phyloP scores from a whole-genome alignment of 2,329 filamentous ascomycete species.

The Lasiodiplodia sp. region DNA sequence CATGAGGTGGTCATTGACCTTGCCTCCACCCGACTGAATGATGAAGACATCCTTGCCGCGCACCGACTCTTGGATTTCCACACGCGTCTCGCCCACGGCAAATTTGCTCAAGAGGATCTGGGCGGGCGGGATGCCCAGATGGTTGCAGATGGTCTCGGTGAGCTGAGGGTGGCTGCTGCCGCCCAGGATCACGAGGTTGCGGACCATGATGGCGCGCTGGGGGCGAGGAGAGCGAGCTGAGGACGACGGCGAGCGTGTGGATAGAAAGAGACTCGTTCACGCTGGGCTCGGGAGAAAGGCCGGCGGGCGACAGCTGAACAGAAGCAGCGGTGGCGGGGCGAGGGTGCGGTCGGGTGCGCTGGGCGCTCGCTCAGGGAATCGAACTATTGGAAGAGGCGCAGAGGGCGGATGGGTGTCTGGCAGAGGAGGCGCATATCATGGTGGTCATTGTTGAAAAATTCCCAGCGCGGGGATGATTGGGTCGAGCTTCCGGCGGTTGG shows the following conservation, averaged over 20 bases:
- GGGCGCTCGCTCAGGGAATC: slow-evolving; percentile 20
- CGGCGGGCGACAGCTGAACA: slow-evolving; percentile 24
- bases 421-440: slow-evolving; percentile 14
- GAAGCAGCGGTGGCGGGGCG: background rate
- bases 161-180: slow-evolving; percentile 92
- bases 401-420: slow-evolving; percentile 13
- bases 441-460: slow-evolving; percentile 21
- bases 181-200: slow-evolving; percentile 92
- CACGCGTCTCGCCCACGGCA: slow-evolving; percentile 90
- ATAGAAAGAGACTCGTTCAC: slow-evolving; percentile 24
- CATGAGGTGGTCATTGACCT: slow-evolving; percentile 95
- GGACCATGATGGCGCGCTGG: slow-evolving; percentile 70
- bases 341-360: background rate
- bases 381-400: background rate
- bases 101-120: slow-evolving; percentile 90
- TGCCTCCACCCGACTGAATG: slow-evolving; percentile 90
- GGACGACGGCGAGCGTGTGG: slow-evolving; percentile 8
- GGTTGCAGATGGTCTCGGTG: slow-evolving; percentile 84
- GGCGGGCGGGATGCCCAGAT: slow-evolving; percentile 84
- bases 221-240: slow-evolving; percentile 5
- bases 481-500: slow-evolving; percentile 13
- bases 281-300: slow-evolving; percentile 26
- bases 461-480: slow-evolving; percentile 23
- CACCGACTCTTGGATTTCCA: slow-evolving; percentile 95
- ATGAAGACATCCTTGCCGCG: slow-evolving; percentile 99